Evolutionary conservation across 805 yeast species (phyloP).

Genomic region (Ogataea paradorogensis): DNA sequence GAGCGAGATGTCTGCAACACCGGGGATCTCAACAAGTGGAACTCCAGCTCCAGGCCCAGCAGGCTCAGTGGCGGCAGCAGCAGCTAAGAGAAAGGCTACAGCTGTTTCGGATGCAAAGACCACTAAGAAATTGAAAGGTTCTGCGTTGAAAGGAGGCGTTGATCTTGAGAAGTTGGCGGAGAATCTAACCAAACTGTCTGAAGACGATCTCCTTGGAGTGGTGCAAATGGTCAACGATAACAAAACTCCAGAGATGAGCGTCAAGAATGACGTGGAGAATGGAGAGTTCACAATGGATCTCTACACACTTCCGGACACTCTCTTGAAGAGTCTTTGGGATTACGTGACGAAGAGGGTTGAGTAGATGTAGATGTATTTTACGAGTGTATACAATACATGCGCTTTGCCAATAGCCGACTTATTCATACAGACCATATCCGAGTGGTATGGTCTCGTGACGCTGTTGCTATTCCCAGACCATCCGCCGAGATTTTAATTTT

Average conservation of each 20-base stretch:
- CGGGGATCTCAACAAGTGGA: slow-evolving; percentile 20
- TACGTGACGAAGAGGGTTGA: slow-evolving; percentile 71
- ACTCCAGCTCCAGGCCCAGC: slow-evolving; percentile 7
- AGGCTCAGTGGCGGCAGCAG: slow-evolving; percentile 6
- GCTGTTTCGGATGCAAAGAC: slow-evolving; percentile 36
- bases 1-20: slow-evolving; percentile 31
- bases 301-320: slow-evolving; percentile 85
- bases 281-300: slow-evolving; percentile 98
- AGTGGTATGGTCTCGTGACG: slow-evolving; percentile 77
- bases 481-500: slow-evolving; percentile 66
- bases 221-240: slow-evolving; percentile 98
- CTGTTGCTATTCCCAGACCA: slow-evolving; percentile 74
- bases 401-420: neutral
- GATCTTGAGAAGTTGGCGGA: slow-evolving; percentile 90
- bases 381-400: slow-evolving; percentile 13
- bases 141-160: slow-evolving; percentile 68
- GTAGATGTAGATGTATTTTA: slow-evolving; percentile 12
- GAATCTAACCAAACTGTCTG: slow-evolving; percentile 80
- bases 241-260: slow-evolving; percentile 90
- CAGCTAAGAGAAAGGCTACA: slow-evolving; percentile 14
- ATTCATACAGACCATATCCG: slow-evolving; percentile 53
- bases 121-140: slow-evolving; percentile 49
- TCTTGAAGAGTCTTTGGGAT: slow-evolving; percentile 92
- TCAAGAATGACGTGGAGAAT: slow-evolving; percentile 91
- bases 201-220: slow-evolving; percentile 89